Evolutionary conservation across 371 early-diverging fungal species (phyloP), one percentile per base, ranked within the genome.

Genomic region (Thermomucor indicae-seudaticae): DNA sequence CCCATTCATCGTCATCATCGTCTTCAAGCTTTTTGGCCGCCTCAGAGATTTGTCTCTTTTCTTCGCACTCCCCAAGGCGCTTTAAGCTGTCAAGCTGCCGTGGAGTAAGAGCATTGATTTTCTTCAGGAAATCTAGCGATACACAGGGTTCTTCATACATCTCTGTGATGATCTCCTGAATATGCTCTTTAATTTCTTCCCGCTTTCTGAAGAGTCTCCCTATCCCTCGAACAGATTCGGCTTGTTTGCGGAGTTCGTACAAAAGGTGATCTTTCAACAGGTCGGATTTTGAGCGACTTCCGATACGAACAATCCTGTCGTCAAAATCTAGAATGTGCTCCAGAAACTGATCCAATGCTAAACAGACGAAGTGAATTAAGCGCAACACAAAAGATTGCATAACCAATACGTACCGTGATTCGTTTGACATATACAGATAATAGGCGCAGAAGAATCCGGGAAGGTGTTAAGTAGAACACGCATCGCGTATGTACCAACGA

Each of bases 331-430:
- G 55, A 20, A 84, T 71, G 30, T 78, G 76, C 30, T 81, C 81
- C 54, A 84, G 51, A 43, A 89, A 89, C 51, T 86, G 86, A 50
- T 89, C 89, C 60, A 89, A 50, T 0, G 89, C 89, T 65, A 29
- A 10, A 45, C 11, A 19, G 20, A 23, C 29, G 17, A 6, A 42
- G 19, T 19, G 16, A 4, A 34, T 6, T n/a, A n/a, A 25, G 16
- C 6, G 34, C n/a, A 7, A 34, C 7, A 8, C 8, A 37, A 4
- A 37, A 23, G 5, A 30, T 5, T n/a, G 6, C n/a, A n/a, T 38
- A 16, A 1, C 16, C 28, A n/a, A 27, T 29, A 24, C 25, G 29
- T 71, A 75, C 75, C 75, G 44, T 88, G 89, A 51, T 88, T 88
- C 6, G 87, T 86, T 51, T 83, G 83, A 47, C 83, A 84, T 24